These are phyloP conservation scores for Ocimum tenuiflorum DNA, from an alignment of 257 asterid genomes.

Conservation along the genomic window DNA sequence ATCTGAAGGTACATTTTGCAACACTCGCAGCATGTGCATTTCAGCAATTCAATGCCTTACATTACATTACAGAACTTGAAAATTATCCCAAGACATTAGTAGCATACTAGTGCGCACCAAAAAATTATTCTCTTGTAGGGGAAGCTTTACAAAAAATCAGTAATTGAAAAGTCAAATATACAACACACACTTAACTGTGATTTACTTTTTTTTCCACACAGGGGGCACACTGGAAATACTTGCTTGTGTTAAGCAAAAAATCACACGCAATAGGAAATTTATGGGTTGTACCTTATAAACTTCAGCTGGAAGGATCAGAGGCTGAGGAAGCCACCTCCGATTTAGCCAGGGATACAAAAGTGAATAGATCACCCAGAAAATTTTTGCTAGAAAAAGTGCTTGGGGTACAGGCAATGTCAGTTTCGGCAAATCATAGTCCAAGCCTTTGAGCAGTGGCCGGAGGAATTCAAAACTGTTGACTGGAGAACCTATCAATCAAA, in stretches of 20 bases:
- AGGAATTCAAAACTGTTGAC: conserved; percentile 82
- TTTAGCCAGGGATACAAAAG: conserved; percentile 64
- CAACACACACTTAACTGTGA: neutral
- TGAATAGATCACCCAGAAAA: conserved; percentile 55
- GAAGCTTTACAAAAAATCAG: neutral
- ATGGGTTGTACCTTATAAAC: conserved; percentile 55
- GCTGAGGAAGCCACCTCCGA: conserved; percentile 80
- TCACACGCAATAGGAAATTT: neutral
- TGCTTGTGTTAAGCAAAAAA: neutral
- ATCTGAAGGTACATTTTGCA: too few species aligned
- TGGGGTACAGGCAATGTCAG: conserved; percentile 51
- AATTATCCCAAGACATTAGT: too few species aligned
- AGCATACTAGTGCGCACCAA: neutral
- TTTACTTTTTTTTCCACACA: neutral
- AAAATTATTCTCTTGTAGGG: too few species aligned
- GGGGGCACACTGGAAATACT: neutral
- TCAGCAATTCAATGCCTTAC: neutral
- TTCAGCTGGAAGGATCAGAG: conserved; percentile 91
- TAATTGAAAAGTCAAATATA: neutral
- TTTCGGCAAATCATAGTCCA: conserved; percentile 71
- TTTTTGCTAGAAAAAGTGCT: conserved; percentile 71
- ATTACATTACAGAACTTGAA: neutral
- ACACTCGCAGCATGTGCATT: too few species aligned
- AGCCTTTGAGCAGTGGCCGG: conserved; percentile 55
- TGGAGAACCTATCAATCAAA: conserved; percentile 60